Conservation (phyloP, 257 asterid species). For the Parsonsia alboflavescens region DNA sequence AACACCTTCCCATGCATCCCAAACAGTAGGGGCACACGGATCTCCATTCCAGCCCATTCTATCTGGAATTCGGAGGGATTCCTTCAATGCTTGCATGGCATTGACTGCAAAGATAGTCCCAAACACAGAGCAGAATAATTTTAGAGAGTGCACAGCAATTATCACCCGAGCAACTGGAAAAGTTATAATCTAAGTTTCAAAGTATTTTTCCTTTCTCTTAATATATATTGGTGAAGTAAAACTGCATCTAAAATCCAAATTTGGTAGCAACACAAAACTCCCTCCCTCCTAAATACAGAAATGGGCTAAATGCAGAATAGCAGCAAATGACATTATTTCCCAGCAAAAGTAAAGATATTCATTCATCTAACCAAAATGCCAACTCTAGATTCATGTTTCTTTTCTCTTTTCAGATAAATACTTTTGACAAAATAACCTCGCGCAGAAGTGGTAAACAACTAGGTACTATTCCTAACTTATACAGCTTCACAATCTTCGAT, state of each 20-base stretch:
- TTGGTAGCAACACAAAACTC: not conserved
- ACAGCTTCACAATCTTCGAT: not conserved
- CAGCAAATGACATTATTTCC: not conserved
- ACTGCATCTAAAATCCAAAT: not conserved
- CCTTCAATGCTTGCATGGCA: conserved; percentile 87
- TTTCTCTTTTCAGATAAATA: conserved; percentile 1
- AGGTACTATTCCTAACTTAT: not conserved
- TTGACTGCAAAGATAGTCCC: conserved; percentile 44
- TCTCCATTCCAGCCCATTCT: conserved; percentile 99
- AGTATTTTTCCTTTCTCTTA: not conserved
- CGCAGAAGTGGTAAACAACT: not conserved
- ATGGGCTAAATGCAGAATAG: not conserved
- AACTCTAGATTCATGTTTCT: not conserved
- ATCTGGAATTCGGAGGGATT: conserved; percentile 85
- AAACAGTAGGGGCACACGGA: conserved; percentile 95
- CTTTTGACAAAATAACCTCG: not conserved
- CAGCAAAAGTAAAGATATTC: not conserved
- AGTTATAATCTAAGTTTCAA: not conserved
- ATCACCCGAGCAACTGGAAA: not conserved
- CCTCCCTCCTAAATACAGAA: not conserved
- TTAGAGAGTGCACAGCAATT: not conserved
- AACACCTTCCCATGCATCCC: conserved; percentile 99
- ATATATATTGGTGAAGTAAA: not conserved
- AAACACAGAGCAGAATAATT: not conserved
- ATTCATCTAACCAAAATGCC: not conserved